Conservation (phyloP, 306 rosid species). For the Myrica gale region DNA sequence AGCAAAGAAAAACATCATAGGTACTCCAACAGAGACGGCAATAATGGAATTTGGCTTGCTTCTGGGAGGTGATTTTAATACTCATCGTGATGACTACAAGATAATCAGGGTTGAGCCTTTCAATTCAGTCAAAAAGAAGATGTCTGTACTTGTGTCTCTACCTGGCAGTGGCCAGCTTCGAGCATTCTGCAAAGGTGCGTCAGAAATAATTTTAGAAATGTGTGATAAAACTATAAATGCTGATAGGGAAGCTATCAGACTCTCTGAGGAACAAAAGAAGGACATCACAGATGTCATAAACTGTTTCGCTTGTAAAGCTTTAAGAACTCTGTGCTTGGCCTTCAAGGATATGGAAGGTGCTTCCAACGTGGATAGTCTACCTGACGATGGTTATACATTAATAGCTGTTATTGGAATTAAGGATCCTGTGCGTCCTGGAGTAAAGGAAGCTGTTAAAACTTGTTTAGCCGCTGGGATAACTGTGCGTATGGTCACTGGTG, state of each 20-base stretch:
- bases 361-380: conserved; percentile 37
- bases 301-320: conserved; percentile 66
- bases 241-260: conserved; percentile 50
- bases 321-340: conserved; percentile 78
- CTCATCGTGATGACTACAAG: conserved; percentile 45
- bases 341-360: conserved; percentile 49
- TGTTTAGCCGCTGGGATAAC: conserved; percentile 79
- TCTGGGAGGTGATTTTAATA: conserved; percentile 51
- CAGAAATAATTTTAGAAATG: conserved; percentile 58
- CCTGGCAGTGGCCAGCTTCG: conserved; percentile 41
- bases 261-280: conserved; percentile 50
- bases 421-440: conserved; percentile 87
- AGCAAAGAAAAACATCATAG: conserved; percentile 53
- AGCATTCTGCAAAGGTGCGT: conserved; percentile 89
- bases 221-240: conserved; percentile 63
- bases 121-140: conserved; percentile 65
- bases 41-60: conserved; percentile 68
- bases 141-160: conserved; percentile 68
- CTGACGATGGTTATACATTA: conserved; percentile 56
- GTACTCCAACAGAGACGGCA: conserved; percentile 82
- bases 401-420: conserved; percentile 77
- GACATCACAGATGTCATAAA: conserved; percentile 50
- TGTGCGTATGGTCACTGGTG: conserved; percentile 93
- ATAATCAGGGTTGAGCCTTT: conserved; percentile 71
- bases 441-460: conserved; percentile 73